phyloP scores from a whole-genome alignment of 1,284 basidiomycete species.

The Ganoderma sinense region DNA sequence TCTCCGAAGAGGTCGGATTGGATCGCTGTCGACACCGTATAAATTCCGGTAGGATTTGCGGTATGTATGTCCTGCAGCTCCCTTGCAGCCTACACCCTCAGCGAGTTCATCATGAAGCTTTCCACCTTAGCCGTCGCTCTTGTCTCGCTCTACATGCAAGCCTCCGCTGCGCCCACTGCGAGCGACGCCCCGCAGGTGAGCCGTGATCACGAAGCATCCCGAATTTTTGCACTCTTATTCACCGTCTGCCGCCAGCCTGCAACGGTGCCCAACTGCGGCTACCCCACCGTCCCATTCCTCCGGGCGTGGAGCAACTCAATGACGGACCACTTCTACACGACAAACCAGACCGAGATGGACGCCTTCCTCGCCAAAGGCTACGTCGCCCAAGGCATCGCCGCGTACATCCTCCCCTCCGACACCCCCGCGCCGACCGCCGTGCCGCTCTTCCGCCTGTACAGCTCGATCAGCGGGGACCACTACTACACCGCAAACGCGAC shows the following conservation, averaged over 20 bases:
- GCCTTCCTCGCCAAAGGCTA: background rate
- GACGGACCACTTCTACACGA: conserved; percentile 3
- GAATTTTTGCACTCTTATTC: background rate
- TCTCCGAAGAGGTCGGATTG: background rate
- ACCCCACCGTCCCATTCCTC: background rate
- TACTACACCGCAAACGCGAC: conserved; percentile 3
- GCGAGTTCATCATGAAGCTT: background rate
- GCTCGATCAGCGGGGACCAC: background rate
- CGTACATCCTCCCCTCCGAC: conserved; percentile 1
- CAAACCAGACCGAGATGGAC: conserved; percentile 1
- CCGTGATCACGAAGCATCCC: background rate
- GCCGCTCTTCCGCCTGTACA: conserved; percentile 4
- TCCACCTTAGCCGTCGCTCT: background rate
- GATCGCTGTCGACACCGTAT: background rate
- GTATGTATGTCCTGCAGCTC: background rate
- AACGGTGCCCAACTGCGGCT: background rate
- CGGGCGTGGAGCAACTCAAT: background rate
- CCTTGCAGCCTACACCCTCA: background rate
- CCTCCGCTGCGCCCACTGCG: background rate
- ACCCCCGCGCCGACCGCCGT: background rate
- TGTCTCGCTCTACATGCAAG: background rate
- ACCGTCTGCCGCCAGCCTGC: background rate
- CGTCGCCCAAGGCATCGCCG: background rate
- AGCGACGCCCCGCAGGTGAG: background rate
- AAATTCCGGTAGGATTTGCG: background rate